These are phyloP conservation scores for Pulveroboletus sp. DNA, from an alignment of 768 basidiomycete genomes.

Conservation along the genomic window DNA sequence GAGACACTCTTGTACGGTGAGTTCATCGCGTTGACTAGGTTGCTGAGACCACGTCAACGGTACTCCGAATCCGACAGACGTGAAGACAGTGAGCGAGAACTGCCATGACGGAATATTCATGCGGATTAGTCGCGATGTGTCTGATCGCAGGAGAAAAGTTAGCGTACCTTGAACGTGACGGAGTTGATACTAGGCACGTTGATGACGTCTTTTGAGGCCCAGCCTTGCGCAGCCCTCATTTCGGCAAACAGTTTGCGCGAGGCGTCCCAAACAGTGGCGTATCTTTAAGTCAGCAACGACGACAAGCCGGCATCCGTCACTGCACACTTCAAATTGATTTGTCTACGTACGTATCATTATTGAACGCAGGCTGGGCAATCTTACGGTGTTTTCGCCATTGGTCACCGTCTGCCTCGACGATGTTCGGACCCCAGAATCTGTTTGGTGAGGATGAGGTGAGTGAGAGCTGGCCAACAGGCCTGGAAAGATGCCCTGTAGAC, in stretches of 20 bases:
- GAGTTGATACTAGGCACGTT: slow-evolving; percentile 8
- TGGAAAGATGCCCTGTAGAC: background rate
- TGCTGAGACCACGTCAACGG: slow-evolving; percentile 13
- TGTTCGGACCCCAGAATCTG: slow-evolving; percentile 21
- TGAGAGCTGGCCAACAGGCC: background rate
- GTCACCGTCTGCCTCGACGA: slow-evolving; percentile 10
- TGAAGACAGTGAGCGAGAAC: slow-evolving; percentile 17
- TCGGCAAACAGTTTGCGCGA: slow-evolving; percentile 12
- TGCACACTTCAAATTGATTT: too few species aligned
- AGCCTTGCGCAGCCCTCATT: slow-evolving; percentile 10
- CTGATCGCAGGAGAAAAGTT: too few species aligned
- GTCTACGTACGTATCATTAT: slow-evolving; percentile 16
- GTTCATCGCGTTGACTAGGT: slow-evolving; percentile 3
- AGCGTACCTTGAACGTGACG: slow-evolving; percentile 7
- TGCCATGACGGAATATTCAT: background rate
- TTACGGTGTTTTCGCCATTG: slow-evolving; percentile 20
- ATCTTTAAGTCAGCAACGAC: slow-evolving; percentile 1
- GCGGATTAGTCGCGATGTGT: background rate
- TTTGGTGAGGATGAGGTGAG: background rate
- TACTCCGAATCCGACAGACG: slow-evolving; percentile 17
- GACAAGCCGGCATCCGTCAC: background rate
- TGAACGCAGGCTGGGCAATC: slow-evolving; percentile 15
- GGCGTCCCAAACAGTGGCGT: slow-evolving; percentile 11
- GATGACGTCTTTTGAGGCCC: slow-evolving; percentile 6
- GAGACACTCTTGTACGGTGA: slow-evolving; percentile 9